Base-by-base conservation (phyloP, 1,139 yeast genomes). In the Nakaseomyces bracarensis region DNA sequence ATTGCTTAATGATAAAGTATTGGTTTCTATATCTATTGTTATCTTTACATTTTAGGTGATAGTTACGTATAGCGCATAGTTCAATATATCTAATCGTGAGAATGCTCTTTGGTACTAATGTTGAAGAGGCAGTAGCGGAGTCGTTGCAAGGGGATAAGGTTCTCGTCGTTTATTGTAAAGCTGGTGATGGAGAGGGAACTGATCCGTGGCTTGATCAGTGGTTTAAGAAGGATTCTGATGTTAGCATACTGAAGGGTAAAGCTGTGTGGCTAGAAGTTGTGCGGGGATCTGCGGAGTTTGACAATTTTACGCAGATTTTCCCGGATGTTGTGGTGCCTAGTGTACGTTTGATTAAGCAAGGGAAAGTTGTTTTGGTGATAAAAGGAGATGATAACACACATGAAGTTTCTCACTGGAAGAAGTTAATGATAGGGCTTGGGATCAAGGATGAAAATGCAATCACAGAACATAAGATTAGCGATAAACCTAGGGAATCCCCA, bases 291-390 rank as follows among this genome's bases (percentile, higher is more conserved):
- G 54, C 55, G 1, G 79, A 79, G 46, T 77, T 65, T 49, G 58
- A 52, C 1, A 66, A 64, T 49, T 78, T 81, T 50, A 63, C 68
- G 36, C 75, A 73, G 48, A 61, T 76, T 11, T 76, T 75, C 51
- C 72, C 71, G 0, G 65, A 67, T 23, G 66, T 70, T 27, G 54
- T 52, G 1, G 63, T 67, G 3, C 84, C 80, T 10, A 68, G 75
- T 49, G 63, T 73, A 46, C 74, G 66, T 58, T 65, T 75, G 41
- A 67, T 80, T 7, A 61, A 59, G 36, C 64, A 66, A 9, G 75
- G 80, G 2, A 57, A 65, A 34, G 60, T 77, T 8, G 50, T 75
- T 36, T 76, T 70, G 35, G 53, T 67, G 9, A 60, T 77, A 6
- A 63, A 62, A 3, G 68, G 63, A 6, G 64, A 60, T 4, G 46